phyloP scores from a whole-genome alignment of 441 rosid species.

The Macaranga tanarius region DNA sequence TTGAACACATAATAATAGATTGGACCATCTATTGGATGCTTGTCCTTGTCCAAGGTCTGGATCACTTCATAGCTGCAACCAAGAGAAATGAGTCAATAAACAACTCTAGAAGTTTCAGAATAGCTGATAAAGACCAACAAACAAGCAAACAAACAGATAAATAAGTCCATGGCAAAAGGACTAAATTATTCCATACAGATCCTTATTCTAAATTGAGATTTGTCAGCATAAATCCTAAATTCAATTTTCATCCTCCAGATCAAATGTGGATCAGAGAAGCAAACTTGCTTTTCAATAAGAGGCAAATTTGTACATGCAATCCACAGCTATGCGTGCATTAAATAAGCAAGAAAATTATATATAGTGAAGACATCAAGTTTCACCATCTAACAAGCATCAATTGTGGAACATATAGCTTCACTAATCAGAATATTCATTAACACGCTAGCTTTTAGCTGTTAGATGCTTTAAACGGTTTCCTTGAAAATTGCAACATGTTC shows the following conservation, averaged over 20 bases:
- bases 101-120: background rate
- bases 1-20: constrained; percentile 80
- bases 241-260: constrained; percentile 14
- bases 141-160: constrained; percentile 10
- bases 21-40: constrained; percentile 72
- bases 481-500: background rate
- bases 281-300: constrained; percentile 4
- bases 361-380: background rate
- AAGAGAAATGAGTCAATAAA: background rate
- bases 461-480: background rate
- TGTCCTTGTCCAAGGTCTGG: constrained; percentile 58
- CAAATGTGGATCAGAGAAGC: background rate
- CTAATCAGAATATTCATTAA: background rate
- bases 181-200: background rate
- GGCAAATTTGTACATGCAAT: background rate
- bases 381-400: constrained; percentile 5
- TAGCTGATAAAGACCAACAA: background rate
- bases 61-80: constrained; percentile 80
- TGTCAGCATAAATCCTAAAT: background rate
- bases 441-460: background rate
- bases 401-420: background rate
- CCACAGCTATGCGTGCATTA: background rate
- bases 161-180: background rate
- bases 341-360: background rate
- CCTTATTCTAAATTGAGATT: background rate